Base-by-base conservation (phyloP, 768 basidiomycete species). In the Kwoniella shandongensis region DNA sequence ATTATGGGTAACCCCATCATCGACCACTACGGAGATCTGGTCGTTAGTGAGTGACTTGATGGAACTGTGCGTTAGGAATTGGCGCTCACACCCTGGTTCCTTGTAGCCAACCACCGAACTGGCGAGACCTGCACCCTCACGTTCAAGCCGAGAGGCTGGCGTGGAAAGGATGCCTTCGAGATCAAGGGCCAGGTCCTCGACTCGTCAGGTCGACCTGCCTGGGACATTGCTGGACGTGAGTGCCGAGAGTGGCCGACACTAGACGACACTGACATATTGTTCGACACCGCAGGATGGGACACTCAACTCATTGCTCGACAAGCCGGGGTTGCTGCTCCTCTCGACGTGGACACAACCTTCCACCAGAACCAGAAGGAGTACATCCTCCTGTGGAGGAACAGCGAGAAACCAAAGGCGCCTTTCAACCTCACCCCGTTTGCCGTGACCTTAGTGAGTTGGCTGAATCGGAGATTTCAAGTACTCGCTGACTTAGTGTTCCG, bases 391-490 rank as follows among this genome's bases (percentile, higher is more conserved):
- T 98, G 93, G 93, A 82, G 89, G 58, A 98, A 97, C 77, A 90
- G 90, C 20, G 84, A 85, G 54, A 96, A 96, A 71, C 79, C 72
- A 1, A 81, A 81, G 0, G 85, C 87, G 11, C 94, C 93, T 0
- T 98, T 97, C 81, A 96, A 96, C 76, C 83, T 98, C 20, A 94
- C 93, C 0, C 93, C 92, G 0, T 98, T 87, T 73, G 92, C 94
- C 1, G 84, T 96, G 61, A 90, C 91, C 0, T 79, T 96, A 41
- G 69, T 71, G 51, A 50, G 61, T 57, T n/a, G 1, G 12, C n/a
- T n/a, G n/a, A n/a, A n/a, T n/a, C n/a, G n/a, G n/a, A n/a, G n/a
- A n/a, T n/a, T n/a, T n/a, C n/a, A n/a, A n/a, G n/a, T n/a, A n/a
- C n/a, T n/a, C n/a, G n/a, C n/a, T n/a, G n/a, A n/a, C n/a, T n/a